These are phyloP conservation scores for Raphidocelis subcapitata DNA, from an alignment of 139 green algal species.

Conservation along the genomic window DNA sequence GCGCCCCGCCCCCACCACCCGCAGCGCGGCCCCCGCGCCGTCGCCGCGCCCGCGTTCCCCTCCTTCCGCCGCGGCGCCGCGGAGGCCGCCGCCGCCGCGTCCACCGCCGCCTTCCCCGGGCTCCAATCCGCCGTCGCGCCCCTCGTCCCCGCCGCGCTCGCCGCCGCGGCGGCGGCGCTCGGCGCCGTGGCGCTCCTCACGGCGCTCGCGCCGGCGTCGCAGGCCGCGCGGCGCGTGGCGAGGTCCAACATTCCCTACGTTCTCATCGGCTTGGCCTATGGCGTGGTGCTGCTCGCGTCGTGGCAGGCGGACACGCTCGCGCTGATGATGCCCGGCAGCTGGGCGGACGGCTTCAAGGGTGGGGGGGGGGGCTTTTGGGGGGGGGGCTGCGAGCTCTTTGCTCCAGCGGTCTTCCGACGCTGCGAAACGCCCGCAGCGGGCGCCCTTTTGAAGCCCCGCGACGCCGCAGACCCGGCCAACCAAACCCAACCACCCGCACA, in stretches of 20 bases:
- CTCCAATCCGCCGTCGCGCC: neutral
- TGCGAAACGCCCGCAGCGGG: too few relatives aligned
- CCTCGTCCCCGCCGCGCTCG: neutral
- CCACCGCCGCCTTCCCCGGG: neutral
- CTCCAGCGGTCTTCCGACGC: too few relatives aligned
- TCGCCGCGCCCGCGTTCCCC: too few relatives aligned
- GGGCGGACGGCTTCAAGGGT: slow-evolving; percentile 54
- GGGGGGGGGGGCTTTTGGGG: too few relatives aligned
- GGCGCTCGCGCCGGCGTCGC: slow-evolving; percentile 2
- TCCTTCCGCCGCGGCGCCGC: neutral
- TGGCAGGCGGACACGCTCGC: slow-evolving; percentile 64
- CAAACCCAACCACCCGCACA: neutral
- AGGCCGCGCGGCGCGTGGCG: slow-evolving; percentile 4
- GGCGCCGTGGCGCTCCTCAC: neutral
- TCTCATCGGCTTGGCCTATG: slow-evolving; percentile 45
- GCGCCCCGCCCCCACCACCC: neutral
- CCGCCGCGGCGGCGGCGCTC: neutral
- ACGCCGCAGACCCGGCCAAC: too few relatives aligned
- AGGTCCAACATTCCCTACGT: slow-evolving; percentile 19
- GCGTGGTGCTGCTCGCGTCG: slow-evolving; percentile 45
- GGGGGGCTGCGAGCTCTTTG: too few relatives aligned
- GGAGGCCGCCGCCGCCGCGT: neutral
- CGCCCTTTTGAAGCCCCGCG: too few relatives aligned
- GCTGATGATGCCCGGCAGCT: slow-evolving; percentile 64
- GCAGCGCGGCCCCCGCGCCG: neutral